These are phyloP conservation scores for Scorias spongiosa DNA, from an alignment of 2,329 filamentous ascomycete genomes.

Conservation along the genomic window DNA sequence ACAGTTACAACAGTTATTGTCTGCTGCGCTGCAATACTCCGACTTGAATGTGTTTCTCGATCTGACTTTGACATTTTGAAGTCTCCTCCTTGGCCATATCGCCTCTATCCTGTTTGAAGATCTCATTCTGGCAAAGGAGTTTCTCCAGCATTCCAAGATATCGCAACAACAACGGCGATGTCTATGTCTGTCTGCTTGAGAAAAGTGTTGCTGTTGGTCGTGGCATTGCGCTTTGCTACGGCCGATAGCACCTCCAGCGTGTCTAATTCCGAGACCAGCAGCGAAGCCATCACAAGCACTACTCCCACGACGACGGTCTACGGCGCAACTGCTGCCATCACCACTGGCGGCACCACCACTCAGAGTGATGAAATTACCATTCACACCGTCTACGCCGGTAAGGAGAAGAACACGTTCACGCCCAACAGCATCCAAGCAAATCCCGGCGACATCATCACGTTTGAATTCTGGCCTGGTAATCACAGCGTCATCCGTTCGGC, in stretches of 20 bases:
- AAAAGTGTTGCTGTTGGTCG: background rate
- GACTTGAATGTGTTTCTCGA: too few relatives aligned
- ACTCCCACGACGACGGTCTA: background rate
- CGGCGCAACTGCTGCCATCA: constrained; percentile 4
- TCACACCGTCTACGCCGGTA: constrained; percentile 24
- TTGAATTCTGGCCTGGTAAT: constrained; percentile 27
- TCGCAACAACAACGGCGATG: too few relatives aligned
- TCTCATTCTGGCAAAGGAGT: too few relatives aligned
- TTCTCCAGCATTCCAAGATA: too few relatives aligned
- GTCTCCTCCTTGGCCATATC: too few relatives aligned
- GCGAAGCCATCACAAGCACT: too few relatives aligned
- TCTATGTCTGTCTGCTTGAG: background rate
- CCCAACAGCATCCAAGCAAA: constrained; percentile 24
- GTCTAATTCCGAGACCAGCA: too few relatives aligned
- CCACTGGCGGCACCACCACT: constrained; percentile 2
- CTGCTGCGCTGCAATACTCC: too few relatives aligned
- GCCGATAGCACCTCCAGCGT: too few relatives aligned
- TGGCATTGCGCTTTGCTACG: background rate
- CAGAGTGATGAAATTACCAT: constrained; percentile 9
- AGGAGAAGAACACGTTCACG: constrained; percentile 20
- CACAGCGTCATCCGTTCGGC: constrained; percentile 29
- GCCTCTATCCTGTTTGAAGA: too few relatives aligned
- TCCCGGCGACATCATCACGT: constrained; percentile 27
- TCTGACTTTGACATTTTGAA: too few relatives aligned
- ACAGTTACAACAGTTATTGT: too few relatives aligned